A percentile compares a stretch with the other conserved stretches of the same genome.
Evolutionary conservation across 768 basidiomycete genomes (phyloP).

Genomic region (Strobilomyces dryophilus): DNA sequence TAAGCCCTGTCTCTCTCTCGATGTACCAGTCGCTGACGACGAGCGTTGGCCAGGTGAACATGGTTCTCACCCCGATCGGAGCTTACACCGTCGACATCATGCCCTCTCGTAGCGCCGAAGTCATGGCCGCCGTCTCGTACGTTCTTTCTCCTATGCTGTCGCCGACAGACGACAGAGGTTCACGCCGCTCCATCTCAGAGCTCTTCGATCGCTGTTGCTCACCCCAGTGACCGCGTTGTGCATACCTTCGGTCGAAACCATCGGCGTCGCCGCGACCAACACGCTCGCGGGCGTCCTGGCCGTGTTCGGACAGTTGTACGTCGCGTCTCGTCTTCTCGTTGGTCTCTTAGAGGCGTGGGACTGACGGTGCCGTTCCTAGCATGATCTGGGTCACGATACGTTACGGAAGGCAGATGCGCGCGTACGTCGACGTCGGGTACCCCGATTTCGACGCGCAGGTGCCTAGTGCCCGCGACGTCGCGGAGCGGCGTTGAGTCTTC

Average conservation of each 20-base stretch:
- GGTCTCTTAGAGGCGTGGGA: neutral
- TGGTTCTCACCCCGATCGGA: slow-evolving; percentile 50
- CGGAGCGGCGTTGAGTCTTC: neutral
- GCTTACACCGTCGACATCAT: slow-evolving; percentile 60
- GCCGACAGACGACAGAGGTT: neutral
- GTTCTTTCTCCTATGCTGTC: slow-evolving; percentile 13
- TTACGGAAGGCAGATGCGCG: slow-evolving; percentile 55
- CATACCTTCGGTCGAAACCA: slow-evolving; percentile 43
- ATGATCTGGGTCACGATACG: slow-evolving; percentile 46
- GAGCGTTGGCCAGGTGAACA: slow-evolving; percentile 42
- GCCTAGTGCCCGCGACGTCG: neutral
- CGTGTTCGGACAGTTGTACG: slow-evolving; percentile 53
- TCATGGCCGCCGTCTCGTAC: slow-evolving; percentile 53
- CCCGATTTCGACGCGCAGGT: slow-evolving; percentile 27
- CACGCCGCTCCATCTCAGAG: slow-evolving; percentile 2
- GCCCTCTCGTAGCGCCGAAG: slow-evolving; percentile 59
- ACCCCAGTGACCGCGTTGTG: slow-evolving; percentile 14
- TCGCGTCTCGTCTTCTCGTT: neutral
- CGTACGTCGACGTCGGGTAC: slow-evolving; percentile 54
- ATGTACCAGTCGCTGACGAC: neutral
- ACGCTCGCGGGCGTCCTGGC: slow-evolving; percentile 41
- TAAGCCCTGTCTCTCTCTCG: slow-evolving; percentile 25
- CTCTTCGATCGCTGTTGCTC: slow-evolving; percentile 24
- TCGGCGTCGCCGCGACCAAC: slow-evolving; percentile 53
- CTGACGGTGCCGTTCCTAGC: slow-evolving; percentile 28